Evolutionary conservation across 2,329 filamentous ascomycete species (phyloP), one percentile per base, ranked within the genome.

Genomic region (Ophiostoma australiae): DNA sequence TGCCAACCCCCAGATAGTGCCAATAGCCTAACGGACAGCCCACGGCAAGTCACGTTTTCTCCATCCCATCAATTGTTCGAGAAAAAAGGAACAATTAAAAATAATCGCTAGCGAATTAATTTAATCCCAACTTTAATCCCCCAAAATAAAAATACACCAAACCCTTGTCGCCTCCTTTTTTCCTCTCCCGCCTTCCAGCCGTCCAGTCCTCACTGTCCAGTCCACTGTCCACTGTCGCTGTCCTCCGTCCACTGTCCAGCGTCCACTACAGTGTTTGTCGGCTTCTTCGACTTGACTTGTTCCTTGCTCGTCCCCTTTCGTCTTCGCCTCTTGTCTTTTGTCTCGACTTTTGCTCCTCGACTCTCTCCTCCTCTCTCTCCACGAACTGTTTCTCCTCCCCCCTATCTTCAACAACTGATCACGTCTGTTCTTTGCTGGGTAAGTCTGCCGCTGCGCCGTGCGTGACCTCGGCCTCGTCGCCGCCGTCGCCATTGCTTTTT

Each of bases 351-450:
- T 55, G 52, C 31, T n/a, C 58, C 13, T 63, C 15, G 27, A 63
- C 58, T 63, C 27, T 63, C 4, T 63, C 15, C 58, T 63, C 58
- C 27, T 33, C 58, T 61, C 55, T 33, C 52, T 58, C 52, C 13
- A 58, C 58, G 58, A 63, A 63, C 44, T 10, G 44, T 48, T 11
- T 39, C n/a, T 31, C 27, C 27, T 31, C 52, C n/a, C 58, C 17
- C 58, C 27, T 7, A 13, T 67, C 69, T 10, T 48, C 20, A 33
- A 41, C 27, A 61, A 41, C 68, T 63, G 58, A 63, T 41, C n/a
- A 33, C 39, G 68, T 72, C 27, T 72, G 71, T 72, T 70, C 69
- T 72, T 72, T 23, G 61, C 67, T 72, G 69, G 69, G 71, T 72
- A 66, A 48, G 71, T 72, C 15, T 70, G 33, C 15, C 33, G 20